A percentile compares a stretch with the other conserved stretches of the same genome.
These are phyloP conservation scores for Entophlyctis luteolus DNA, from an alignment of 192 early-diverging fungal species.

Conservation along the genomic window DNA sequence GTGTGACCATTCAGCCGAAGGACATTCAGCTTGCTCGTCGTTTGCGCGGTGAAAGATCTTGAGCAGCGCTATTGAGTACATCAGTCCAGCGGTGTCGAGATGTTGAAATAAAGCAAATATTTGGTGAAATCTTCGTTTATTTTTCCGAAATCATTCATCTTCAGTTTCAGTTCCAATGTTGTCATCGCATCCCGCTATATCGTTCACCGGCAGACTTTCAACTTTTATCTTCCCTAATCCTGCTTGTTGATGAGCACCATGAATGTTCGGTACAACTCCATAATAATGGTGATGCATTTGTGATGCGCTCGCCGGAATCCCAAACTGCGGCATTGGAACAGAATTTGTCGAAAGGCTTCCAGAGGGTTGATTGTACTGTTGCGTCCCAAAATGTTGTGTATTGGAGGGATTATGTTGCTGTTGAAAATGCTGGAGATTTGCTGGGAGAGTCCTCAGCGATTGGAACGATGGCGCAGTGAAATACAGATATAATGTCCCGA, in stretches of 20 bases:
- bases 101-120: too few species aligned
- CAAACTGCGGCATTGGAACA: conserved; percentile 18
- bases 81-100: too few species aligned
- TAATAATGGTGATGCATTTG: conserved; percentile 29
- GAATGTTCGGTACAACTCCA: conserved; percentile 12
- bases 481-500: conserved; percentile 23
- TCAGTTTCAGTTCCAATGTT: background rate
- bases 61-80: too few species aligned
- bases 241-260: background rate
- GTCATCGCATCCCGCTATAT: background rate
- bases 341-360: background rate
- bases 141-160: background rate
- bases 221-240: background rate
- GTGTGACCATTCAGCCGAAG: conserved; percentile 81
- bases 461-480: conserved; percentile 23
- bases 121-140: background rate
- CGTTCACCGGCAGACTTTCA: background rate
- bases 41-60: conserved; percentile 63
- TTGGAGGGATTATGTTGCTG: background rate
- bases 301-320: conserved; percentile 12
- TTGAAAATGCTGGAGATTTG: conserved; percentile 2
- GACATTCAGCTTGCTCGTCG: conserved; percentile 97
- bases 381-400: background rate
- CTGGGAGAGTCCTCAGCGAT: conserved; percentile 15
- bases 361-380: background rate